Evolutionary conservation across 352 stramenopile species (phyloP), one percentile per base, ranked within the genome.

Genomic region (Phytophthora palmivora): DNA sequence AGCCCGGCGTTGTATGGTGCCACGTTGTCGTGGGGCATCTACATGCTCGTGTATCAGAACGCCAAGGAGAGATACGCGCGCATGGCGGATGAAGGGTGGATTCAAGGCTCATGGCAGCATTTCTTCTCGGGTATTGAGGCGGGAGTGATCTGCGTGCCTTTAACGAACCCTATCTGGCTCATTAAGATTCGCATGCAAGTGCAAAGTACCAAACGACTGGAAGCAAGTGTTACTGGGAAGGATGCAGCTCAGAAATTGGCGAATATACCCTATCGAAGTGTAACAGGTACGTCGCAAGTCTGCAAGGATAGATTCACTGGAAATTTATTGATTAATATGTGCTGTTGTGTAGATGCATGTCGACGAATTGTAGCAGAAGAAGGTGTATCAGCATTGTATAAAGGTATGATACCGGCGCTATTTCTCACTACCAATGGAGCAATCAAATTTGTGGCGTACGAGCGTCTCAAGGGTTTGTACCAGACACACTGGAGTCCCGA

Each of bases 121-220:
- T 94, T 94, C 56, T 88, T 90, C 60, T 89, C 86, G 11, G 86
- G 74, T 12, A 80, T 94, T 21, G 84, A 94, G 66, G 86, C 86
- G 0, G 86, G 86, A 18, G 67, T 86, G 49, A 87, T 98, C 47
- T 98, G 98, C 72, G 96, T 99, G 36, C 87, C 95, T 5, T 68
- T 98, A 21, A 99, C 97, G 24, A 99, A 99, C 84, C 97, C 97
- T 15, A 91, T 99, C 33, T 99, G 97, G 97, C 83, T 99, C 28
- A 91, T 99, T 59, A 99, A 99, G 74, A 98, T 97, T 24, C 84
- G 97, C 41, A 95, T 99, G 87, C 96, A 99, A 88, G 86, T 94
- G 19, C 83, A 94, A 52, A 88, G 65, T 41, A 84, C 74, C 28
- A 74, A 72, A 38, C 67, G 78, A 19, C 53, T 88, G 33, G 65